These are phyloP conservation scores for Monosporascus sp. DNA, from an alignment of 2,329 filamentous ascomycete species.

Conservation along the genomic window DNA sequence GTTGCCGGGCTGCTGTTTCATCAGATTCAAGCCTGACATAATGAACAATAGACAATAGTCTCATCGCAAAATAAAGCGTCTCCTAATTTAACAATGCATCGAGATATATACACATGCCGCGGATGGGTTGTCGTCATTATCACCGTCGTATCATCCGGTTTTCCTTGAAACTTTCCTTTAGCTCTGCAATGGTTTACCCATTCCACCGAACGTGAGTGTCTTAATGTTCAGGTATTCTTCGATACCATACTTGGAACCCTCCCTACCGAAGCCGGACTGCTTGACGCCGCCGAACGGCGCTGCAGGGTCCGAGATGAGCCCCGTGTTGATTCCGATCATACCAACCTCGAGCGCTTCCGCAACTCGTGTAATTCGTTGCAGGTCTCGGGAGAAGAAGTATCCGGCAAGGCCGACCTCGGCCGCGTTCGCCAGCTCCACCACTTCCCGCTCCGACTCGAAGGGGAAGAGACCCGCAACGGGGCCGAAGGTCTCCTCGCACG, in stretches of 20 bases:
- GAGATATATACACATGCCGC: too few relatives aligned
- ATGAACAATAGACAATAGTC: too few relatives aligned
- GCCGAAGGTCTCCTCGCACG: conserved; percentile 89
- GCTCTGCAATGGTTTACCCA: conserved; percentile 49
- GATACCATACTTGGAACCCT: conserved; percentile 73
- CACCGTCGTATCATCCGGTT: not conserved
- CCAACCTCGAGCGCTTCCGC: conserved; percentile 72
- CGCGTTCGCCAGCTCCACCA: conserved; percentile 75
- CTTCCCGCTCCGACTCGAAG: conserved; percentile 85
- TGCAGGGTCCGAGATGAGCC: conserved; percentile 54
- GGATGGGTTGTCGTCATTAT: not conserved
- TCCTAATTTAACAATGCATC: too few relatives aligned
- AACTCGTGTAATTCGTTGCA: conserved; percentile 55
- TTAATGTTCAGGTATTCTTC: conserved; percentile 73
- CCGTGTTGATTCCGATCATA: conserved; percentile 83
- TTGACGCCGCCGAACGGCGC: conserved; percentile 75
- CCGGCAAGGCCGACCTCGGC: conserved; percentile 85
- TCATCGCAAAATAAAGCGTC: too few relatives aligned
- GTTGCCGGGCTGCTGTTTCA: too few relatives aligned
- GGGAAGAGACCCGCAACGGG: conserved; percentile 86
- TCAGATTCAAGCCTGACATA: too few relatives aligned
- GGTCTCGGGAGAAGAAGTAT: conserved; percentile 78
- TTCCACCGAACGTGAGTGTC: conserved; percentile 51
- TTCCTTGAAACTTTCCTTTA: conserved; percentile 10
- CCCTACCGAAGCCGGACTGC: conserved; percentile 73